Evolutionary conservation across 1,139 yeast species (phyloP), one percentile per base, ranked within the genome.

Genomic region (Debaryomyces sp.): DNA sequence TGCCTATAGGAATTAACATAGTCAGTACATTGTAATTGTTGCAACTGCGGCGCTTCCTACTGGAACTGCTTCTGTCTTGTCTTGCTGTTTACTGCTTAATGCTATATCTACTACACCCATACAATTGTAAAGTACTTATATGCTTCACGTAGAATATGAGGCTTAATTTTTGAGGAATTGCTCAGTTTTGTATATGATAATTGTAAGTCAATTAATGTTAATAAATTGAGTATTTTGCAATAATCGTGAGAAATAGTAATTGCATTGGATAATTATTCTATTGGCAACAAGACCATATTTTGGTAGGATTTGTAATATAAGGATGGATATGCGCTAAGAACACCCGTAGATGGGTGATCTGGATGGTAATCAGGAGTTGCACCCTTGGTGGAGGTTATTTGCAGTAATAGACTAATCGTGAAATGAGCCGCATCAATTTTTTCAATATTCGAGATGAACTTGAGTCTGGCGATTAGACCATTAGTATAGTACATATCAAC

Each of bases 401-500:
- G 43, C 43, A 41, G 35, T 41, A 21, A 41, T 30, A 21, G 36
- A 30, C 36, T 6, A 30, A 23, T 13, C 10, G 22, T 24, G 13
- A 24, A 37, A 10, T n/a, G 43, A 41, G 43, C 43, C 43, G 43
- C 43, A 41, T 30, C 29, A 41, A 18, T 41, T 41, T 41, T 32
- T 41, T 21, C 43, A 41, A 15, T 9, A 29, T 21, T 41, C 29
- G 43, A 41, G 43, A 41, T 29, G 43, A 27, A 15, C 24, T 39
- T 39, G 34, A 39, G n/a, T 27, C 10, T 10, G 10, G 12, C 15
- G 10, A 15, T 26, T 39, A 17, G 15, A 35, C 15, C 12, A 12
- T 8, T 6, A 35, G 38, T 6, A 42, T 27, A 21, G 5, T 35
- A 13, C 33, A 39, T 13, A 27, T 32, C 17, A 33, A 54, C 46